These are phyloP conservation scores for Anthoceros angustus DNA, from an alignment of 225 moss, liverwort and hornwort species.

Conservation along the genomic window DNA sequence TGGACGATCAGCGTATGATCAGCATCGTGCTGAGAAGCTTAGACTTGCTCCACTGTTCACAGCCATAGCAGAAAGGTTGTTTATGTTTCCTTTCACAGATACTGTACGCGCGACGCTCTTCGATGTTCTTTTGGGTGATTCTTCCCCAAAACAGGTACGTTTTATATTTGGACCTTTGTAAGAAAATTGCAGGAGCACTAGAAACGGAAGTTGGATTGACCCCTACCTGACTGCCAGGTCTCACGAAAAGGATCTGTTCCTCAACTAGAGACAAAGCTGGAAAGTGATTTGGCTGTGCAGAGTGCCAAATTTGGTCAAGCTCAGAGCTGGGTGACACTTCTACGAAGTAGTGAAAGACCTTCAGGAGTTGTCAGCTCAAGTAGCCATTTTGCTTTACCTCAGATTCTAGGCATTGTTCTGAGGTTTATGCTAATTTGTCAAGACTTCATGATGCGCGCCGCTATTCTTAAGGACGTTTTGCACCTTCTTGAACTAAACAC, in stretches of 20 bases:
- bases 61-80: slow-evolving; percentile 38
- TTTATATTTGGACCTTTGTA: too few species aligned
- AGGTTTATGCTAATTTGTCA: slow-evolving; percentile 39
- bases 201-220: too few species aligned
- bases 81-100: slow-evolving; percentile 47
- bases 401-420: slow-evolving; percentile 53
- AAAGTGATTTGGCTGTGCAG: background rate
- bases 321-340: background rate
- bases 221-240: background rate
- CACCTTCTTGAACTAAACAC: slow-evolving; percentile 57
- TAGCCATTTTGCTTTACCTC: slow-evolving; percentile 60
- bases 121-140: slow-evolving; percentile 60
- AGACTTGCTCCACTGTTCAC: slow-evolving; percentile 48
- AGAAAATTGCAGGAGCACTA: too few species aligned
- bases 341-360: background rate
- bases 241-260: background rate
- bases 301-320: background rate
- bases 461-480: slow-evolving; percentile 58
- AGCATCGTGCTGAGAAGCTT: slow-evolving; percentile 51
- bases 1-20: slow-evolving; percentile 31
- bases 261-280: background rate
- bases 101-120: slow-evolving; percentile 49
- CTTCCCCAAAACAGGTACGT: slow-evolving; percentile 53
- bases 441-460: slow-evolving; percentile 46
- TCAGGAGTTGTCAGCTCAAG: slow-evolving; percentile 8